Percentiles rank a stretch among this genome's conserved stretches.
Evolutionary conservation across 129 eudicot genomes (phyloP).

Genomic region (Arctium lappa): DNA sequence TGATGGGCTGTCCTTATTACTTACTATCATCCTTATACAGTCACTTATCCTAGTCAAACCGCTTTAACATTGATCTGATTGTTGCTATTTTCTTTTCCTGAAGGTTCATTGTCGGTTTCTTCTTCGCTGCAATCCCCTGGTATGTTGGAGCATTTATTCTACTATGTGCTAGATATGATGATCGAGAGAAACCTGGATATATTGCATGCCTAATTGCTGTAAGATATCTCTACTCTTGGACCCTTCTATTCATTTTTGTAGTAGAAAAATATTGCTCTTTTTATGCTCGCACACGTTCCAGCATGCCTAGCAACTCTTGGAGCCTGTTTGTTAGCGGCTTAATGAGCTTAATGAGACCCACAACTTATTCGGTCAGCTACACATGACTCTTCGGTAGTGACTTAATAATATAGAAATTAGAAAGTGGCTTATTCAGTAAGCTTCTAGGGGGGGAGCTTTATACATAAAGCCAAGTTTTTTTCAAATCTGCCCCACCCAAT

Average conservation of each 20-base stretch:
- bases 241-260: neutral
- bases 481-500: no score
- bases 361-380: no score
- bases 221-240: slow-evolving; percentile 29
- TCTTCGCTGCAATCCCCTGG: slow-evolving; percentile 88
- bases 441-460: no score
- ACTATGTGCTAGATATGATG: slow-evolving; percentile 62
- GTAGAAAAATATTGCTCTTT: slow-evolving; percentile 6
- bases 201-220: slow-evolving; percentile 84
- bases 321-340: no score
- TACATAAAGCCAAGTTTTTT: no score
- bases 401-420: no score
- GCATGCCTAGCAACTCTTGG: neutral
- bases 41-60: neutral
- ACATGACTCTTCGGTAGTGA: no score
- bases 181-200: slow-evolving; percentile 91
- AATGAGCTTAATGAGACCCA: no score
- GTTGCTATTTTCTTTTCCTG: neutral
- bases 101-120: slow-evolving; percentile 92
- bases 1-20: neutral
- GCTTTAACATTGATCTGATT: neutral
- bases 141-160: slow-evolving; percentile 70
- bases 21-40: neutral
- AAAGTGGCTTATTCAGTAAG: no score
- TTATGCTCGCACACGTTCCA: neutral